Conservation (phyloP, 2,329 filamentous ascomycete genomes). For the Fonsecaea pugnacius region DNA sequence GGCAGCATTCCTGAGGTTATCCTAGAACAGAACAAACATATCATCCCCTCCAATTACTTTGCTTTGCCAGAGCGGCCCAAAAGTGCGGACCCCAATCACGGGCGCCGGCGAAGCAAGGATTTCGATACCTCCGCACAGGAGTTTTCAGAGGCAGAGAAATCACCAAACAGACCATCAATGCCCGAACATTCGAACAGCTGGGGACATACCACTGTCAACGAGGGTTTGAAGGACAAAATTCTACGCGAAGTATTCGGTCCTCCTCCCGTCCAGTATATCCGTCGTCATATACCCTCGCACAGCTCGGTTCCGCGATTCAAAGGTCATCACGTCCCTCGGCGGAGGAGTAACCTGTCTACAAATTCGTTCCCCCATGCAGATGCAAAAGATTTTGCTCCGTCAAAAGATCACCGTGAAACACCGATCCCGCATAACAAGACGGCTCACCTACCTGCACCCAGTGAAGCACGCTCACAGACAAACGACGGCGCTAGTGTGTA, state of each 20-base stretch:
- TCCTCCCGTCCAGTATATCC: conserved; percentile 78
- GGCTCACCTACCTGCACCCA: conserved; percentile 4
- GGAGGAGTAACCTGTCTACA: conserved; percentile 43
- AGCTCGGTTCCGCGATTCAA: conserved; percentile 63
- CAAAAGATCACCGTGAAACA: conserved; percentile 5
- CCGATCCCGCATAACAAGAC: conserved; percentile 5
- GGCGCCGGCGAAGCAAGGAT: conserved; percentile 31
- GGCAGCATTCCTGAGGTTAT: conserved; percentile 84
- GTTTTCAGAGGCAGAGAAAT: conserved; percentile 1
- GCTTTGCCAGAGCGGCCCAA: conserved; percentile 59
- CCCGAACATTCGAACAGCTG: conserved; percentile 65
- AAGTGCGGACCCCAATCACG: conserved; percentile 42
- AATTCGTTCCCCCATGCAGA: conserved; percentile 26
- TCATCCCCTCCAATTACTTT: conserved; percentile 83
- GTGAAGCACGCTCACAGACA: conserved; percentile 4
- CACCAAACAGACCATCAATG: conserved; percentile 39
- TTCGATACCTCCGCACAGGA: conserved; percentile 8
- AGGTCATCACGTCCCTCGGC: conserved; percentile 37
- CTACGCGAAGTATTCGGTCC: conserved; percentile 90
- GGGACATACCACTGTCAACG: conserved; percentile 92
- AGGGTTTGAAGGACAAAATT: conserved; percentile 83
- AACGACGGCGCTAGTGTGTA: conserved; percentile 22
- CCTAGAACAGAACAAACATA: conserved; percentile 91
- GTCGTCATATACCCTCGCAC: conserved; percentile 66
- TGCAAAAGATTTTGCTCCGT: conserved; percentile 27